Conservation (phyloP, 1,284 basidiomycete species). For the Hymenochaete sp. region DNA sequence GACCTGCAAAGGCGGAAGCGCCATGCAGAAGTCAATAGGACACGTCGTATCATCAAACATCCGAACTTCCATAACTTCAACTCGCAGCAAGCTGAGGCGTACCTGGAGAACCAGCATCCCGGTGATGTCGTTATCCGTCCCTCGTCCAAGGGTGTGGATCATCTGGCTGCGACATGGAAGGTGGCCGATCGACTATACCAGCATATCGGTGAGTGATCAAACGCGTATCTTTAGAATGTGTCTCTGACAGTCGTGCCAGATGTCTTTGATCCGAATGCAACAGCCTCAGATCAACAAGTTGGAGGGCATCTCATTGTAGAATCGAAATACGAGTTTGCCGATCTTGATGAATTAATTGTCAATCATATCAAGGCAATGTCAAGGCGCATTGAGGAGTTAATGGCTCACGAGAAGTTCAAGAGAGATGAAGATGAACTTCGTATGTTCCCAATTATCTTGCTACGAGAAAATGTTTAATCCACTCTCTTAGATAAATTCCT, state of each 20-base stretch:
- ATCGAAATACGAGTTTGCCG: conserved; percentile 77
- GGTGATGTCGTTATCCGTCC: conserved; percentile 96
- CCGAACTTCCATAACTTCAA: conserved; percentile 99
- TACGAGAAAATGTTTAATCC: conserved; percentile 1
- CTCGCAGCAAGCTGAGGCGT: conserved; percentile 82
- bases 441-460: conserved; percentile 36
- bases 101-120: conserved; percentile 83
- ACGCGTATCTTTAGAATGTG: neutral
- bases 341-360: conserved; percentile 96
- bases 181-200: conserved; percentile 96
- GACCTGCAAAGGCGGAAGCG: conserved; percentile 80
- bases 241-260: conserved; percentile 41
- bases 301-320: conserved; percentile 78
- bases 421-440: conserved; percentile 84
- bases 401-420: conserved; percentile 95
- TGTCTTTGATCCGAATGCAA: conserved; percentile 80
- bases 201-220: conserved; percentile 71
- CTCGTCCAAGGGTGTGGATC: conserved; percentile 88
- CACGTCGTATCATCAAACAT: conserved; percentile 90
- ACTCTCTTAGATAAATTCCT: conserved; percentile 65
- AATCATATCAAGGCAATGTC: conserved; percentile 95
- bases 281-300: conserved; percentile 58
- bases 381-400: conserved; percentile 89
- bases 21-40: conserved; percentile 66
- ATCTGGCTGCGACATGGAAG: conserved; percentile 98